Conservation (phyloP, 306 rosid species). For the Vigna angularis region DNA sequence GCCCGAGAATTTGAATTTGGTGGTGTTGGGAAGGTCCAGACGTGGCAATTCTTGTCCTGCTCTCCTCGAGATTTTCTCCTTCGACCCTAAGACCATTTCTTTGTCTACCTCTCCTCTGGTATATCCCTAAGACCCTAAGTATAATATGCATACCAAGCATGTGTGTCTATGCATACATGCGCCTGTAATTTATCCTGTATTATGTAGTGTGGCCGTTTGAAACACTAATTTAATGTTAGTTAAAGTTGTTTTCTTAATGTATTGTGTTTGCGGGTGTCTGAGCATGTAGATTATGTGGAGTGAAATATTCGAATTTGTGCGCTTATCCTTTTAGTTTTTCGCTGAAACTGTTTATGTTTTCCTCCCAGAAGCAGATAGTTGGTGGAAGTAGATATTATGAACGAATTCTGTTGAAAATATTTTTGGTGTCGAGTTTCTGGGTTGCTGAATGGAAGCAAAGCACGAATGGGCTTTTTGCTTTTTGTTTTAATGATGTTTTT, state of each 20-base stretch:
- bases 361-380: neutral
- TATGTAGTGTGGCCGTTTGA: neutral
- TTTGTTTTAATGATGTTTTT: conserved; percentile 16
- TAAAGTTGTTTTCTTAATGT: conserved; percentile 11
- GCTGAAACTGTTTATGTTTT: conserved; percentile 14
- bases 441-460: conserved; percentile 7
- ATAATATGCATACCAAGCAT: neutral
- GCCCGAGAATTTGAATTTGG: conserved; percentile 73
- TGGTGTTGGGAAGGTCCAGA: conserved; percentile 70
- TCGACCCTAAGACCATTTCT: conserved; percentile 70
- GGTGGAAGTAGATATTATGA: conserved; percentile 26
- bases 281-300: neutral
- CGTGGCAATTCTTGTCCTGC: conserved; percentile 65
- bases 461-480: conserved; percentile 17
- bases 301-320: conserved; percentile 1
- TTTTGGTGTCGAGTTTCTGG: conserved; percentile 19
- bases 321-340: conserved; percentile 22
- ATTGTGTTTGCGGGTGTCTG: conserved; percentile 3
- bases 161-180: neutral
- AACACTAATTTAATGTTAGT: neutral
- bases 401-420: conserved; percentile 29
- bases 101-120: conserved; percentile 83
- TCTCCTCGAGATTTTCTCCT: conserved; percentile 73
- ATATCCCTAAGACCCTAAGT: conserved; percentile 16
- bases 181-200: neutral